These are phyloP conservation scores for Fusarium lateritium DNA, from an alignment of 2,329 filamentous ascomycete genomes.

Conservation along the genomic window DNA sequence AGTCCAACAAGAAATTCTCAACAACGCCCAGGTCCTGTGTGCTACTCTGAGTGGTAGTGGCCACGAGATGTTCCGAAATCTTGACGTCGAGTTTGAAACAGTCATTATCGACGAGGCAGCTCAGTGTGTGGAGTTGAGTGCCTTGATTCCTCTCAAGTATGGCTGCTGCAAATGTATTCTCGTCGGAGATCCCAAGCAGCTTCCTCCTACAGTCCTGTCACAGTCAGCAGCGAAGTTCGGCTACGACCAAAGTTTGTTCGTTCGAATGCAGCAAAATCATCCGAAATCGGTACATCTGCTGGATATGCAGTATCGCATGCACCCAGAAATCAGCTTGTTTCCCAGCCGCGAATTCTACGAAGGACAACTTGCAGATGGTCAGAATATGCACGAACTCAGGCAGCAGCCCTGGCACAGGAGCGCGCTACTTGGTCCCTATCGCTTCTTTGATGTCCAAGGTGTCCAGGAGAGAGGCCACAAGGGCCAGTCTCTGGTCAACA, in stretches of 20 bases:
- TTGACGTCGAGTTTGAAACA: slow-evolving; percentile 97
- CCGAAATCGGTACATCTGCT: slow-evolving; percentile 91
- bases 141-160: slow-evolving; percentile 96
- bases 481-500: slow-evolving; percentile 92
- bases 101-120: slow-evolving; percentile 98
- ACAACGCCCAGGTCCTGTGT: slow-evolving; percentile 92
- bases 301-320: slow-evolving; percentile 99
- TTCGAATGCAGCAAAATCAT: slow-evolving; percentile 96
- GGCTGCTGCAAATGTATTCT: slow-evolving; percentile 97
- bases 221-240: slow-evolving; percentile 92
- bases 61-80: slow-evolving; percentile 95
- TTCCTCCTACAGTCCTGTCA: slow-evolving; percentile 95
- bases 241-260: slow-evolving; percentile 98
- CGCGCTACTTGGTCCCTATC: slow-evolving; percentile 87
- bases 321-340: slow-evolving; percentile 94
- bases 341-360: slow-evolving; percentile 96
- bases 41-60: slow-evolving; percentile 95
- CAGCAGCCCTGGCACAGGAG: slow-evolving; percentile 88
- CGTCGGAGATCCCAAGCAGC: slow-evolving; percentile 96
- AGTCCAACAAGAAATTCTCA: slow-evolving; percentile 91
- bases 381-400: slow-evolving; percentile 83
- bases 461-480: slow-evolving; percentile 84
- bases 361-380: slow-evolving; percentile 85
- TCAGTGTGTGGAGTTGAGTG: slow-evolving; percentile 97
- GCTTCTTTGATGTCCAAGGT: slow-evolving; percentile 97